Evolutionary conservation across 768 basidiomycete genomes (phyloP).

Genomic region (Pholiota molesta): DNA sequence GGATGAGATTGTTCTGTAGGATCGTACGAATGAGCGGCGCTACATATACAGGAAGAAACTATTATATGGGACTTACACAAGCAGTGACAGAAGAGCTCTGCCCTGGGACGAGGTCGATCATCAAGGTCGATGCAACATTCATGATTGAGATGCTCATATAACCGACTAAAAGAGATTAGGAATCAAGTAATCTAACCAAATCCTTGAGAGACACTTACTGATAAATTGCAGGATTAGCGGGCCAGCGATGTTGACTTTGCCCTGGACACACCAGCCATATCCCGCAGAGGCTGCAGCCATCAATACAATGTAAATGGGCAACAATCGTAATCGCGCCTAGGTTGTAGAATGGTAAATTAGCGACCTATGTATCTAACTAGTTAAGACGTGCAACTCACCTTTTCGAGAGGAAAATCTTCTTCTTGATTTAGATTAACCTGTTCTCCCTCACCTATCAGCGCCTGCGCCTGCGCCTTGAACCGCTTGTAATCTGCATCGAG

Average conservation of each 20-base stretch:
- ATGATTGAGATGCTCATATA: constrained; percentile 46
- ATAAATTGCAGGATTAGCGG: constrained; percentile 54
- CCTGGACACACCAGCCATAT: constrained; percentile 66
- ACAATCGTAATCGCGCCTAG: constrained; percentile 52
- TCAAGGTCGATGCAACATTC: constrained; percentile 62
- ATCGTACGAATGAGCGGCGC: background rate
- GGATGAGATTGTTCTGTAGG: constrained; percentile 68
- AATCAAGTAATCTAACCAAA: background rate
- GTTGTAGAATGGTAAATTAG: background rate
- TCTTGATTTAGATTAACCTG: constrained; percentile 22
- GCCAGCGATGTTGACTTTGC: constrained; percentile 48
- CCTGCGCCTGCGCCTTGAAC: constrained; percentile 36
- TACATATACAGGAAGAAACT: background rate
- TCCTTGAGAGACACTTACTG: constrained; percentile 24
- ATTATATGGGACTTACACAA: constrained; percentile 55
- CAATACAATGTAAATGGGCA: constrained; percentile 44
- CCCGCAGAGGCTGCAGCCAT: constrained; percentile 45
- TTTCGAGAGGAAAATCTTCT: constrained; percentile 60
- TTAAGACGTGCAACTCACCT: too few species aligned
- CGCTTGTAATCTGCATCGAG: constrained; percentile 66
- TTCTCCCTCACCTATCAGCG: background rate
- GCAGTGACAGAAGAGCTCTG: constrained; percentile 73
- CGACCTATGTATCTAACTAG: too few species aligned
- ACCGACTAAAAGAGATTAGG: constrained; percentile 45
- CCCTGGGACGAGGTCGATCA: constrained; percentile 64